Percentiles rank a stretch among this genome's conserved stretches.
Evolutionary conservation across 116 monocot genomes (phyloP).

Genomic region (Thalassia testudinum): DNA sequence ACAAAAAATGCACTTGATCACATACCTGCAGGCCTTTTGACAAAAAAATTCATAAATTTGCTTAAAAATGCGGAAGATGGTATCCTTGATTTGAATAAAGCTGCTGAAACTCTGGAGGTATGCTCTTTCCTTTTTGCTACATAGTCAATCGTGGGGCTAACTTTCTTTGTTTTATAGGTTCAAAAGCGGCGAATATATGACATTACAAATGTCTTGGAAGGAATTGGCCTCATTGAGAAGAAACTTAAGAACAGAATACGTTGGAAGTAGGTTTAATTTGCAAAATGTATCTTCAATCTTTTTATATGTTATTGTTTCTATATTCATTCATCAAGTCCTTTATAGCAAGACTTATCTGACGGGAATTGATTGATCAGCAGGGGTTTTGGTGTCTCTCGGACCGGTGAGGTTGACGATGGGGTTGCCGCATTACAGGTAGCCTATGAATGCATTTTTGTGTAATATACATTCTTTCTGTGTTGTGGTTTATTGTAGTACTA

Average conservation of each 20-base stretch:
- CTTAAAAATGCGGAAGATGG: slow-evolving; percentile 82
- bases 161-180: slow-evolving; percentile 22
- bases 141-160: not conserved
- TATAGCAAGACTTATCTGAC: too few relatives aligned
- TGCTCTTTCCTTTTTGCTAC: not conserved
- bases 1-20: too few relatives aligned
- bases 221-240: slow-evolving; percentile 78
- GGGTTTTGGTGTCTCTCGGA: slow-evolving; percentile 49
- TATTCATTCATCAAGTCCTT: not conserved
- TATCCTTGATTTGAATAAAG: slow-evolving; percentile 87
- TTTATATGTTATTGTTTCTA: not conserved
- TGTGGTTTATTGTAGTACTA: too few relatives aligned
- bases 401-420: slow-evolving; percentile 35
- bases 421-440: slow-evolving; percentile 46
- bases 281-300: not conserved
- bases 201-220: slow-evolving; percentile 82
- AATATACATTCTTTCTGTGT: too few relatives aligned
- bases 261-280: slow-evolving; percentile 54
- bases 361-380: slow-evolving; percentile 17
- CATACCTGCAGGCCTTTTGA: slow-evolving; percentile 53
- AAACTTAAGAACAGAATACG: slow-evolving; percentile 64
- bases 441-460: too few relatives aligned
- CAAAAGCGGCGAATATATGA: slow-evolving; percentile 83
- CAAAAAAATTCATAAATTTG: slow-evolving; percentile 83
- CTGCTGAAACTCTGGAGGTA: slow-evolving; percentile 78